Conservation (phyloP, 768 basidiomycete species). For the Tulasnella sp. region DNA sequence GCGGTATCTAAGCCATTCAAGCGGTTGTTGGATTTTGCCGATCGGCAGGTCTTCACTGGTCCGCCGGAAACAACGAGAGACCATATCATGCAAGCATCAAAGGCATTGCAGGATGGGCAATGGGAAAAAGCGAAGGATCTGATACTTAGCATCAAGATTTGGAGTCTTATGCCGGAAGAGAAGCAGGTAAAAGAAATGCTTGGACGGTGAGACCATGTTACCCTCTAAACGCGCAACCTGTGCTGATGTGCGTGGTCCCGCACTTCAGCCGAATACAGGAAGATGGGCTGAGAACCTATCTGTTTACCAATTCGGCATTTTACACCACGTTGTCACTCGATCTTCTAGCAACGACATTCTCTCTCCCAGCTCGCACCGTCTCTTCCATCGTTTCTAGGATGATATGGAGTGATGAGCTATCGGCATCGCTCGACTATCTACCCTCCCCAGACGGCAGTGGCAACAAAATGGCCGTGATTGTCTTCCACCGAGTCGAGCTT, state of each 20-base stretch:
- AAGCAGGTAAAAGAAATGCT: conserved; percentile 87
- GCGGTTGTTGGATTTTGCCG: conserved; percentile 87
- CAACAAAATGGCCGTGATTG: conserved; percentile 43
- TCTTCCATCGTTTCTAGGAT: conserved; percentile 92
- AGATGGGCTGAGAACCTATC: conserved; percentile 89
- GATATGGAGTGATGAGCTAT: conserved; percentile 95
- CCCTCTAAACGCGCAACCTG: neutral
- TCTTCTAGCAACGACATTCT: conserved; percentile 78
- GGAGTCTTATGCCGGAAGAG: conserved; percentile 90
- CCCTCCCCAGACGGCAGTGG: conserved; percentile 28
- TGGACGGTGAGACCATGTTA: conserved; percentile 49
- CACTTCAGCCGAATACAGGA: conserved; percentile 82
- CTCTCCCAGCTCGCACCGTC: conserved; percentile 63
- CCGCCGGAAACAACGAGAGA: conserved; percentile 98
- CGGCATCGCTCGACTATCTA: conserved; percentile 86
- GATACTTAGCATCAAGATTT: conserved; percentile 92
- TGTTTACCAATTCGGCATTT: conserved; percentile 94
- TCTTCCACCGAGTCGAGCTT: conserved; percentile 86
- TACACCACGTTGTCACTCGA: conserved; percentile 85
- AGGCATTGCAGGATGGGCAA: conserved; percentile 88
- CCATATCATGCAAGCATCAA: conserved; percentile 98
- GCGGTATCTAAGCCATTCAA: conserved; percentile 95
- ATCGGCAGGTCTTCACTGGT: conserved; percentile 93
- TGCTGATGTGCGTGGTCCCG: neutral
- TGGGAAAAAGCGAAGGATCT: conserved; percentile 94